Base-by-base conservation (phyloP, 148 eudicot genomes). In the Beta vulgaris region DNA sequence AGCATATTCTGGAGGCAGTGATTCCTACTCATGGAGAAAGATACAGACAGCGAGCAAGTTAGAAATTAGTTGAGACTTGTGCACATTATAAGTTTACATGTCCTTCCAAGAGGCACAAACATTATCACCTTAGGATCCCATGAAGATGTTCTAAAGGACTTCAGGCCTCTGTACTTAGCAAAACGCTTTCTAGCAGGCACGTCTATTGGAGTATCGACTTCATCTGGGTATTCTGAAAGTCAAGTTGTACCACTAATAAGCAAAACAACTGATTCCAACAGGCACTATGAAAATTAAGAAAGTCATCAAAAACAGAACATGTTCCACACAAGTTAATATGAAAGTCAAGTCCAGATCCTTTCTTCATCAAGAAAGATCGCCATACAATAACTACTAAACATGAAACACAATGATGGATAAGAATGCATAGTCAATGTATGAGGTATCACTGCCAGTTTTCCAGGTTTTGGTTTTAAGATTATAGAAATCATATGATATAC, bases 51-150 rank as follows among this genome's bases (percentile, higher is more conserved):
- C 51, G 11, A 60, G 29, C n/a, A n/a, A n/a, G n/a, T n/a, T n/a
- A 69, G 34, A 28, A 37, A 35, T 74, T 26, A 46, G 60, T 23
- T 15, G 51, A 65, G 69, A 71, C 48, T 48, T 4, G 48, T 37
- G 21, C 23, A 19, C 28, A 67, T 26, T n/a, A 60, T 21, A 51
- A 51, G 23, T 51, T 28, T 36, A 44, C 9, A 36, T 19, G 7
- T 59, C 68, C n/a, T 2, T 12, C 26, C 53, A 68, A 68, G 42
- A 10, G 58, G 15, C 58, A 75, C 64, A 19, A 40, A 46, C n/a
- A 28, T 80, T 43, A 77, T 79, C 81, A 95, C 99, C 83, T 92
- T 90, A 16, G 97, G 96, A 80, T 95, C 99, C 99, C 99, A 95
- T 48, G 97, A 77, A 31, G 99, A 95, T 31, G 99, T 95, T 77